Evolutionary conservation across 805 yeast species (phyloP).

Genomic region (Wickerhamomyces xylosicus): DNA sequence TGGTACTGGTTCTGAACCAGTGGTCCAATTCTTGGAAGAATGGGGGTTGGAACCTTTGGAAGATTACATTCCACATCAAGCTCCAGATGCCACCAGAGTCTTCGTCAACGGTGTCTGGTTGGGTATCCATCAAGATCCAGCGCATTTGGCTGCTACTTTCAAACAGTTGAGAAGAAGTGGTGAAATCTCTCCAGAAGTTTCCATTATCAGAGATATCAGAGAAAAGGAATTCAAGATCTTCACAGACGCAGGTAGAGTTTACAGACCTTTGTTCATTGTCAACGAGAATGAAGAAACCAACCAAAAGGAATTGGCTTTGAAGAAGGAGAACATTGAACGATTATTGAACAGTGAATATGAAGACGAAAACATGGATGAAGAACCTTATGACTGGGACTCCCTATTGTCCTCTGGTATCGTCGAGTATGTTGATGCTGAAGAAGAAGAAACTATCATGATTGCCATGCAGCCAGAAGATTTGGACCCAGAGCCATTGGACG

Average conservation of each 20-base stretch:
- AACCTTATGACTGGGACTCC: slow-evolving; percentile 68
- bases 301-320: slow-evolving; percentile 61
- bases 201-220: slow-evolving; percentile 92
- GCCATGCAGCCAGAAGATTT: slow-evolving; percentile 99
- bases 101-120: slow-evolving; percentile 99
- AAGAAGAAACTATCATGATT: slow-evolving; percentile 96
- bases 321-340: slow-evolving; percentile 73
- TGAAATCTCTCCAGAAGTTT: slow-evolving; percentile 91
- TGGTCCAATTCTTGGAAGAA: slow-evolving; percentile 85
- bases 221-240: slow-evolving; percentile 93
- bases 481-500: slow-evolving; percentile 45
- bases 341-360: slow-evolving; percentile 56
- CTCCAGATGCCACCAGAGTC: slow-evolving; percentile 85
- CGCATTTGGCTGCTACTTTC: slow-evolving; percentile 84
- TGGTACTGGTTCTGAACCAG: slow-evolving; percentile 95
- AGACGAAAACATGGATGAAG: slow-evolving; percentile 18
- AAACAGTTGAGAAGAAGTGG: slow-evolving; percentile 89
- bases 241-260: slow-evolving; percentile 98
- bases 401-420: slow-evolving; percentile 79
- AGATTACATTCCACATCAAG: slow-evolving; percentile 87
- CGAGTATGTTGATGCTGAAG: slow-evolving; percentile 97
- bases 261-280: slow-evolving; percentile 91
- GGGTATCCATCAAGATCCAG: slow-evolving; percentile 96
- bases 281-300: slow-evolving; percentile 70
- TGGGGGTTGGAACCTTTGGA: slow-evolving; percentile 99